A percentile compares a stretch with the other conserved stretches of the same genome.
Conservation (phyloP, 345 rosid species). For the Capsella bursapastoris region DNA sequence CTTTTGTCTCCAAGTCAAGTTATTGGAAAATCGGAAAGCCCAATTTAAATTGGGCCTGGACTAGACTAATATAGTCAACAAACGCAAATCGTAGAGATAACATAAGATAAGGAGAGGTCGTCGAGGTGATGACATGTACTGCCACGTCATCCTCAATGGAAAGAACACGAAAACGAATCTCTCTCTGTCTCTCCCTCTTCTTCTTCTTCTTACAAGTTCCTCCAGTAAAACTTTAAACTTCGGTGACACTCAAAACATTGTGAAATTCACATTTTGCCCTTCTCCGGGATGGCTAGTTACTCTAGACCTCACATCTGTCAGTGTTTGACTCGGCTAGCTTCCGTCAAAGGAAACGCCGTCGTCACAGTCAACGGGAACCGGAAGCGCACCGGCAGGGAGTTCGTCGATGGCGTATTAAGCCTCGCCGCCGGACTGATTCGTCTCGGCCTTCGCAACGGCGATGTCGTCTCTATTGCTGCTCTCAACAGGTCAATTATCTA, state of each 20-base stretch:
- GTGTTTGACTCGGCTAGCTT: slow-evolving; percentile 62
- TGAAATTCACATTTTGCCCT: background rate
- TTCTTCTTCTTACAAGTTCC: too few species aligned
- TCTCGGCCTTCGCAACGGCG: slow-evolving; percentile 61
- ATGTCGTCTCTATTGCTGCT: slow-evolving; percentile 72
- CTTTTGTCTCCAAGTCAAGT: too few species aligned
- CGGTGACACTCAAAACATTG: background rate
- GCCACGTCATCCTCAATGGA: slow-evolving; percentile 37
- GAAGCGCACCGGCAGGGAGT: slow-evolving; percentile 58
- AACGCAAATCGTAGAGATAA: background rate
- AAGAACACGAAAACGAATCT: slow-evolving; percentile 21
- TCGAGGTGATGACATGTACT: slow-evolving; percentile 13
- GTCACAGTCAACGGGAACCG: slow-evolving; percentile 56
- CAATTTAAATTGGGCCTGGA: background rate
- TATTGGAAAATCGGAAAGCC: background rate
- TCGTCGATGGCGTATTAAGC: slow-evolving; percentile 53
- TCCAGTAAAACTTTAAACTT: background rate
- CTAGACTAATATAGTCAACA: background rate
- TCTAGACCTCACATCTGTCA: slow-evolving; percentile 74
- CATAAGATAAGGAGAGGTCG: slow-evolving; percentile 35
- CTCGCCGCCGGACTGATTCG: slow-evolving; percentile 57
- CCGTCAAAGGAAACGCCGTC: slow-evolving; percentile 50
- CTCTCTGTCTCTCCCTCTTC: slow-evolving; percentile 5
- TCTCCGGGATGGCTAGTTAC: slow-evolving; percentile 51
- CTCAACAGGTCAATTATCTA: slow-evolving; percentile 62